A percentile compares a stretch with the other conserved stretches of the same genome.
These are phyloP conservation scores for Mucor plumbeus DNA, from an alignment of 371 early-diverging fungal genomes.

Conservation along the genomic window DNA sequence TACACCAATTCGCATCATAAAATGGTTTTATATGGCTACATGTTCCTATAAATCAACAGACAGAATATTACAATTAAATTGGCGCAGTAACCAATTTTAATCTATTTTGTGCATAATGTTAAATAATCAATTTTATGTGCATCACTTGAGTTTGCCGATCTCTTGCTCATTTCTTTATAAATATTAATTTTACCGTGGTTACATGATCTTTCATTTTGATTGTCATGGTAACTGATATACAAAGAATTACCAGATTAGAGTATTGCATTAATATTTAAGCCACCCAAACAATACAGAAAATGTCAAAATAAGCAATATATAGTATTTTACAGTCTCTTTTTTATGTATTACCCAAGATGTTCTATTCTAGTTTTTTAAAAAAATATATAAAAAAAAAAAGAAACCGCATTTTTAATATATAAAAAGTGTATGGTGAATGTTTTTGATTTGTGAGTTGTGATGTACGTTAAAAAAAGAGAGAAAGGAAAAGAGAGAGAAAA, in stretches of 20 bases:
- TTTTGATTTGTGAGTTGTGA: background rate
- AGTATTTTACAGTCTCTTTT: too few relatives aligned
- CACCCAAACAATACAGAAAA: background rate
- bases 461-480: background rate
- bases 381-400: background rate
- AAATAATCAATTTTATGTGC: background rate
- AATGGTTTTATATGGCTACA: background rate
- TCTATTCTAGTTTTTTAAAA: slow-evolving; percentile 1
- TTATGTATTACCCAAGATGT: background rate
- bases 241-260: background rate
- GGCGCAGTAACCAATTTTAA: background rate
- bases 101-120: background rate
- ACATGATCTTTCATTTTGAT: background rate
- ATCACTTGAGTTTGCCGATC: background rate
- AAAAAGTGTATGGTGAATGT: background rate
- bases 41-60: background rate
- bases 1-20: background rate
- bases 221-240: too few relatives aligned
- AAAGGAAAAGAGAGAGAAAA: background rate
- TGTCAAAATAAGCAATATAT: background rate
- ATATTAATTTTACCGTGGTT: background rate
- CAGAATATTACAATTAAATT: background rate
- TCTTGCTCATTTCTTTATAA: background rate
- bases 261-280: background rate
- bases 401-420: background rate